Evolutionary conservation across 2,329 filamentous ascomycete species (phyloP), one percentile per base, ranked within the genome.

Genomic region (Sclerotinia borealis): DNA sequence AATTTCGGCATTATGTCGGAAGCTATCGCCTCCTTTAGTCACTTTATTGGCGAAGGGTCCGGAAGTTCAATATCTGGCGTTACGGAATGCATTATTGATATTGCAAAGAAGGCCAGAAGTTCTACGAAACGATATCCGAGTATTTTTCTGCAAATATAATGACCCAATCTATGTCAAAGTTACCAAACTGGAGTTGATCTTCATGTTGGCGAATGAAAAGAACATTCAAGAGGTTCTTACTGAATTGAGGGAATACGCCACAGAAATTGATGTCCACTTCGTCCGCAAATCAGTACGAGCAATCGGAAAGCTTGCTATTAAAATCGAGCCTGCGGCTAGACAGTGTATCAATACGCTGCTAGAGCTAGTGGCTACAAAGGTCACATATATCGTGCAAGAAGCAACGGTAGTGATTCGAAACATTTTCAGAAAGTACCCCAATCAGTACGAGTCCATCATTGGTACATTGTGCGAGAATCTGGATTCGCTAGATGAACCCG

Each of bases 121-220:
- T 10, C 78, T 99, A 61, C 86, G 92, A 67, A 98, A 97, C 76
- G 95, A 99, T 76, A 98, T 99, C 67, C 87, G 95, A 52, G 95
- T 99, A 37, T 99, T 99, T 79, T 99, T 99, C 78, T 99, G 95
- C 86, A 99, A 99, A 81, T 99, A 99, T 78, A 99, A 99, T 76
- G 95, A 99, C 74, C 95, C 95, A 0, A 99, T 99, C 68, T 99
- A 98, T 75, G 95, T 99, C 78, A 99, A 99, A 77, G 95, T 99
- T 59, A 99, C 95, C 19, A 99, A 99, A 78, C 83, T 99, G 56
- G 95, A 99, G 77, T 84, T 99, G 70, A 98, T 99, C 69, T 99
- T 99, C 77, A 99, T 98, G 95, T 84, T 99, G 65, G 95, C 95
- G 9, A 96, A 86, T 39, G 92, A 97, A 77, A 90, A 88, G 72